Evolutionary conservation across 2,329 filamentous ascomycete species (phyloP).

Genomic region (Talaromyces sp.): DNA sequence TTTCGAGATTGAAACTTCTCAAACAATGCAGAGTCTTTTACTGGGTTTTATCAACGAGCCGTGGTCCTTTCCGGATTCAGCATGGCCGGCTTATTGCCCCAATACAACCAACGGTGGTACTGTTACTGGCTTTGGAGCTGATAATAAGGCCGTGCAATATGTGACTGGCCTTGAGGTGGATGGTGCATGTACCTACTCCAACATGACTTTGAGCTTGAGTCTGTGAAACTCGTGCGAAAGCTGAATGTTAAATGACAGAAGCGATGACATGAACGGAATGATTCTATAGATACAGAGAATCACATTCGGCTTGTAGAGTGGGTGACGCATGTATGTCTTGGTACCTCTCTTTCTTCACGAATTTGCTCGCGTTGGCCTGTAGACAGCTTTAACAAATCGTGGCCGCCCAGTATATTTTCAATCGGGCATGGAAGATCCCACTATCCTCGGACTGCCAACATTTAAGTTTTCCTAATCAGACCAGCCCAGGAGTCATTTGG

Average conservation of each 20-base stretch:
- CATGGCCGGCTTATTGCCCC: neutral
- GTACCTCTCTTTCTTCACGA: neutral
- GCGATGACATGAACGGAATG: neutral
- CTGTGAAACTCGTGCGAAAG: neutral
- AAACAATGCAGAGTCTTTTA: neutral
- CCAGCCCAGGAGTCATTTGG: neutral
- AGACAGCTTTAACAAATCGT: neutral
- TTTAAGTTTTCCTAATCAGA: neutral
- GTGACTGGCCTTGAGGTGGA: neutral
- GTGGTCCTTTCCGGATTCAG: neutral
- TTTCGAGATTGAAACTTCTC: neutral
- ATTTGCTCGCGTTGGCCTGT: neutral
- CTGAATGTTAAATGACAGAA: neutral
- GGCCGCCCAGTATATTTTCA: neutral
- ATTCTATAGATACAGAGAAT: neutral
- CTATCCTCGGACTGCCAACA: neutral
- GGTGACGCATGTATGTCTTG: neutral
- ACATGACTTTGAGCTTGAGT: neutral
- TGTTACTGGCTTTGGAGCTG: neutral
- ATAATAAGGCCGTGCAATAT: neutral
- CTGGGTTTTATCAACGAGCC: neutral
- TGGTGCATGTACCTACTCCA: neutral
- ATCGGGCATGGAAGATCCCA: neutral
- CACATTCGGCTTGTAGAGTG: too few species aligned
- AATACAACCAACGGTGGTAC: neutral